Conservation (phyloP, 495 filamentous ascomycete species). For the Xylaria telfairii region DNA sequence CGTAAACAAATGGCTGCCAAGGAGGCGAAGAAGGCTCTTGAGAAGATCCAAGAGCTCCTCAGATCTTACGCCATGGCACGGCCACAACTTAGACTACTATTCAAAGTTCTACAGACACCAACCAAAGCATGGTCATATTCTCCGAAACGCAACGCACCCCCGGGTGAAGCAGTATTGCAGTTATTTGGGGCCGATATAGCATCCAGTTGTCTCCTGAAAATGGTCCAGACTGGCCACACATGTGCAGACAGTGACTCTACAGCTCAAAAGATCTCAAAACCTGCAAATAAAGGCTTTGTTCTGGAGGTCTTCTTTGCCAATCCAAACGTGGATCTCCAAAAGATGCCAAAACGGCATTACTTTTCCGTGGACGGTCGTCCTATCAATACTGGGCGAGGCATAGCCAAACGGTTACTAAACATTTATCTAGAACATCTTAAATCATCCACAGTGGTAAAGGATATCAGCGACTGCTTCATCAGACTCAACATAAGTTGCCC, state of each 20-base stretch:
- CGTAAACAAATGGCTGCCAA: constrained; percentile 71
- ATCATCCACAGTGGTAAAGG: constrained; percentile 18
- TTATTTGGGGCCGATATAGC: constrained; percentile 71
- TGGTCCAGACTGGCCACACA: constrained; percentile 17
- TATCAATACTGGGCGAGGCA: constrained; percentile 66
- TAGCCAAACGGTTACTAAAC: constrained; percentile 68
- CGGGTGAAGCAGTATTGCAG: constrained; percentile 72
- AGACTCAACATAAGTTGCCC: constrained; percentile 76
- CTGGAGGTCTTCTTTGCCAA: constrained; percentile 68
- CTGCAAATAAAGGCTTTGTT: constrained; percentile 7
- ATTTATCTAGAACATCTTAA: constrained; percentile 36
- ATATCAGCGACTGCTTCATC: constrained; percentile 71
- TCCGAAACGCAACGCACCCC: constrained; percentile 58
- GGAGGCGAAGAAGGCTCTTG: constrained; percentile 63
- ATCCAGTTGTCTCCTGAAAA: constrained; percentile 48
- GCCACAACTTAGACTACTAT: constrained; percentile 64
- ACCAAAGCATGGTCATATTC: constrained; percentile 76
- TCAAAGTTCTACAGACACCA: constrained; percentile 70
- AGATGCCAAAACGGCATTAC: constrained; percentile 65
- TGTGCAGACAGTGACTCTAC: background rate
- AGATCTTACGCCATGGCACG: constrained; percentile 79
- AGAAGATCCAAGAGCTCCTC: constrained; percentile 70
- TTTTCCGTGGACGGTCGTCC: constrained; percentile 82
- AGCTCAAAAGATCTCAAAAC: background rate
- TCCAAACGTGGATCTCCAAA: constrained; percentile 55